Conservation (phyloP, 805 yeast species). For the Barnettozyma botsteinii region DNA sequence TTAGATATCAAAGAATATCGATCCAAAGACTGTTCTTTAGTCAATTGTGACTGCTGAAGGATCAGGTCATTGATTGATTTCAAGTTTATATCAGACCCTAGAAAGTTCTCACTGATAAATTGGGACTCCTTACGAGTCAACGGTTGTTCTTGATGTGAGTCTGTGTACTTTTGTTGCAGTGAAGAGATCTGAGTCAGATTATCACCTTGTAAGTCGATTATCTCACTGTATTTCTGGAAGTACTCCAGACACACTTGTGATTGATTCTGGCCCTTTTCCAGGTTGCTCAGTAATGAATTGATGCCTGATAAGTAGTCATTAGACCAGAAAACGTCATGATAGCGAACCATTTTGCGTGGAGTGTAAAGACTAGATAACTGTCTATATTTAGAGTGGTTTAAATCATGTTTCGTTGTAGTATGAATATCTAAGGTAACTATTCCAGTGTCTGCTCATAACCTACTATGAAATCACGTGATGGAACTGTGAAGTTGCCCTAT, state of each 20-base stretch:
- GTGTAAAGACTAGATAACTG: not conserved
- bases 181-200: slow-evolving; percentile 10
- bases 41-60: slow-evolving; percentile 5
- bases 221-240: slow-evolving; percentile 16
- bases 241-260: slow-evolving; percentile 13
- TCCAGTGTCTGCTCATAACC: no score
- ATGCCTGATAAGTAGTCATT: slow-evolving; percentile 28
- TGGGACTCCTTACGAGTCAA: not conserved
- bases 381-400: not conserved
- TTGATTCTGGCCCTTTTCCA: slow-evolving; percentile 20
- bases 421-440: no score
- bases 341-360: slow-evolving; percentile 4
- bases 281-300: slow-evolving; percentile 14
- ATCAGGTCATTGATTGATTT: slow-evolving; percentile 7
- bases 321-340: slow-evolving; percentile 26
- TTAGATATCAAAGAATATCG: slow-evolving; percentile 6
- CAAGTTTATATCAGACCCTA: slow-evolving; percentile 1
- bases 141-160: not conserved
- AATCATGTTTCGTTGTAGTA: not conserved
- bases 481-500: no score
- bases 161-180: slow-evolving; percentile 7
- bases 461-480: no score
- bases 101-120: slow-evolving; percentile 1
- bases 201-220: slow-evolving; percentile 15
- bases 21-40: slow-evolving; percentile 4